Percentiles rank a stretch among this genome's conserved stretches.
Evolutionary conservation across 176 grass and related monocot species (phyloP).

Genomic region (Tillandsia leiboldiana): DNA sequence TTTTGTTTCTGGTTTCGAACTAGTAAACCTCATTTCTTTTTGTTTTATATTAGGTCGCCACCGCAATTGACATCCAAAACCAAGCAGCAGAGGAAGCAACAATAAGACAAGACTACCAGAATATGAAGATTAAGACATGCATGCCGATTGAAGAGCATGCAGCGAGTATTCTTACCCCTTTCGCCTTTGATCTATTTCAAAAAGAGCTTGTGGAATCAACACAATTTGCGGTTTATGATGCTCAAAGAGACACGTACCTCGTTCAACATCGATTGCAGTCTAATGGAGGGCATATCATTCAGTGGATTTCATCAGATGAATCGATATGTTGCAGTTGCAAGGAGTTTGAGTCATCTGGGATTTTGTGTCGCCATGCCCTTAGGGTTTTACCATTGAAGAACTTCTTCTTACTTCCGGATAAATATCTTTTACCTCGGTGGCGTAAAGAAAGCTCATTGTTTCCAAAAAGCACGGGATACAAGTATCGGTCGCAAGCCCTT

Average conservation of each 20-base stretch:
- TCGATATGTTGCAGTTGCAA: constrained; percentile 34
- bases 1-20: background rate
- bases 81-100: constrained; percentile 45
- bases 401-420: constrained; percentile 39
- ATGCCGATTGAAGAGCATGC: constrained; percentile 47
- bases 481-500: constrained; percentile 33
- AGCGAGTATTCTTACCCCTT: constrained; percentile 25
- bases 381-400: constrained; percentile 42
- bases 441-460: constrained; percentile 35
- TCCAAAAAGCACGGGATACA: constrained; percentile 38
- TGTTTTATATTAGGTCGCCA: constrained; percentile 20
- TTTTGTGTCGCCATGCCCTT: constrained; percentile 35
- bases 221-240: constrained; percentile 42
- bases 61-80: constrained; percentile 40
- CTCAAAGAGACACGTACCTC: constrained; percentile 29
- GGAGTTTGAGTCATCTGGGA: constrained; percentile 41
- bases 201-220: constrained; percentile 36
- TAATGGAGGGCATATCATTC: constrained; percentile 20
- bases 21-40: background rate
- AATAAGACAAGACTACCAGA: constrained; percentile 30
- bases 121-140: constrained; percentile 39
- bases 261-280: constrained; percentile 26
- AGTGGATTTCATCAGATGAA: constrained; percentile 25
- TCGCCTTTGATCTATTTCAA: constrained; percentile 40
- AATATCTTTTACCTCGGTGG: constrained; percentile 36